Evolutionary conservation across 2,329 filamentous ascomycete species (phyloP).

Genomic region (Paecilomyces formosus): DNA sequence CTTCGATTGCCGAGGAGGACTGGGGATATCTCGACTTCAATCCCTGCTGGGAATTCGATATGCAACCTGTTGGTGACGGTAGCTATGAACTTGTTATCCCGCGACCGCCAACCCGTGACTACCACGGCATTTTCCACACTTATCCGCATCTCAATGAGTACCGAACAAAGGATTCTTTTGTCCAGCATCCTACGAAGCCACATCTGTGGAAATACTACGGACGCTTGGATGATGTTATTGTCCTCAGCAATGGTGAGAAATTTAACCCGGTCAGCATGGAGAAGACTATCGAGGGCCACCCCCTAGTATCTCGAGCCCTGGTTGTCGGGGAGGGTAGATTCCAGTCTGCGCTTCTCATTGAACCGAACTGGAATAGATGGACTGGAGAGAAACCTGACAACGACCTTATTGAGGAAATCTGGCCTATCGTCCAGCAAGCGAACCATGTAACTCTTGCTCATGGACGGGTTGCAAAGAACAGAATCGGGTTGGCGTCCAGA

Average conservation of each 20-base stretch:
- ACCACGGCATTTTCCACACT: conserved; percentile 10
- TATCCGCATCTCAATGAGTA: conserved; percentile 12
- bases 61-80: conserved; percentile 10
- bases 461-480: conserved; percentile 35
- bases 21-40: conserved; percentile 19
- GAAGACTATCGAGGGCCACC: conserved; percentile 24
- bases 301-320: conserved; percentile 23
- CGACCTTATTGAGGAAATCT: conserved; percentile 36
- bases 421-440: conserved; percentile 37
- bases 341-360: conserved; percentile 31
- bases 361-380: conserved; percentile 16
- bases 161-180: conserved; percentile 14
- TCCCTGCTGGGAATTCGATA: conserved; percentile 7
- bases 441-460: conserved; percentile 36
- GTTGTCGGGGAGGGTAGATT: conserved; percentile 29
- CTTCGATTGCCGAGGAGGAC: conserved; percentile 4
- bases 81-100: conserved; percentile 14
- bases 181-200: conserved; percentile 13
- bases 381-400: conserved; percentile 7
- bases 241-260: conserved; percentile 40
- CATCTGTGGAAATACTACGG: conserved; percentile 32
- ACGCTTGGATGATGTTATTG: conserved; percentile 33
- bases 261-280: conserved; percentile 39
- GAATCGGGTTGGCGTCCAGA: conserved; percentile 34
- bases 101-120: not conserved